Evolutionary conservation across 306 rosid genomes (phyloP).

Genomic region (Dalbergia cultrata): DNA sequence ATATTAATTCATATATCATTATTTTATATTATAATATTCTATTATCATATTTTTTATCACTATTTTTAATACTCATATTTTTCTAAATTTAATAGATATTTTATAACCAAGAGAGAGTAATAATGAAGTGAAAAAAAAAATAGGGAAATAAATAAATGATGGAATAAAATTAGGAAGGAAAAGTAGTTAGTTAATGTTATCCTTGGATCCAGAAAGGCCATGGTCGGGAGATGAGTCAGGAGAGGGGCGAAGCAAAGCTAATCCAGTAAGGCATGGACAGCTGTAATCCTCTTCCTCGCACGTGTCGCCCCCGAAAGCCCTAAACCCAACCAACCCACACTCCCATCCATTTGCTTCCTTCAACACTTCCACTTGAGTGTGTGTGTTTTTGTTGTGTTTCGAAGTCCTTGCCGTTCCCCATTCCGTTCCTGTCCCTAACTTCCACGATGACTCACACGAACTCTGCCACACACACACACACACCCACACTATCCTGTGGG

Average conservation of each 20-base stretch:
- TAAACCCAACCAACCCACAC: constrained; percentile 41
- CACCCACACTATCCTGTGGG: not conserved
- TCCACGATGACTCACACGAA: constrained; percentile 9
- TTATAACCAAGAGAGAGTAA: too few species aligned
- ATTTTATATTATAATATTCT: too few species aligned
- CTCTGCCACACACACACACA: not conserved
- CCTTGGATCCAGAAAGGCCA: constrained; percentile 22
- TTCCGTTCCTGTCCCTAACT: not conserved
- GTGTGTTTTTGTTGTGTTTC: not conserved
- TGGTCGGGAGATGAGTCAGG: constrained; percentile 27
- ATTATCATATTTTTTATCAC: too few species aligned
- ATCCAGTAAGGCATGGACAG: constrained; percentile 70
- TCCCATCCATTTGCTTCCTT: not conserved
- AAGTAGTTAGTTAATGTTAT: constrained; percentile 45
- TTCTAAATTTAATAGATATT: too few species aligned
- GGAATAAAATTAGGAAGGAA: not conserved
- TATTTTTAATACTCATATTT: too few species aligned
- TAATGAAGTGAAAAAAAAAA: not conserved
- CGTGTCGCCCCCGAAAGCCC: constrained; percentile 60
- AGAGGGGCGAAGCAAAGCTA: constrained; percentile 8
- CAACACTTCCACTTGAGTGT: not conserved
- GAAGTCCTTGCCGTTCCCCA: not conserved
- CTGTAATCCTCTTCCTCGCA: constrained; percentile 53
- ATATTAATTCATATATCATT: too few species aligned
- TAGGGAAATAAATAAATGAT: not conserved